Conservation (phyloP, 768 basidiomycete genomes). For the Cyclocybe aegerita region DNA sequence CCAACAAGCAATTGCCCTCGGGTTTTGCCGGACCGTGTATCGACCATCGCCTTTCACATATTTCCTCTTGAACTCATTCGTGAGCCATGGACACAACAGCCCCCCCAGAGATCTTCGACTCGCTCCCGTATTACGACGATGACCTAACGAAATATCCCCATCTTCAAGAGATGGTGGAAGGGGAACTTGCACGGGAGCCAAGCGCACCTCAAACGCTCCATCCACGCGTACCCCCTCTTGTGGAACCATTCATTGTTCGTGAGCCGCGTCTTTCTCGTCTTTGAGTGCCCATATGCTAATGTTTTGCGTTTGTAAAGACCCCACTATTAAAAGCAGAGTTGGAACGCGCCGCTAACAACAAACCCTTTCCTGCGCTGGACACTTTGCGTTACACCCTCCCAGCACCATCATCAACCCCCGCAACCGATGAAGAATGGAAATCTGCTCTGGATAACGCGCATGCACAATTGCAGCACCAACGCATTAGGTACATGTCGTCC, state of each 20-base stretch:
- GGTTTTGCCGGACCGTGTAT: conserved; percentile 32
- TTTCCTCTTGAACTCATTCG: conserved; percentile 6
- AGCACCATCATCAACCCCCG: conserved; percentile 58
- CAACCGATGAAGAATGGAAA: conserved; percentile 76
- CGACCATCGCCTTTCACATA: conserved; percentile 5
- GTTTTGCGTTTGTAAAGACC: conserved; percentile 49
- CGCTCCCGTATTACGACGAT: conserved; percentile 93
- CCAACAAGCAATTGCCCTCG: conserved; percentile 22
- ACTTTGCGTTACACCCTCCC: conserved; percentile 73
- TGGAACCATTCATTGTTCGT: conserved; percentile 71
- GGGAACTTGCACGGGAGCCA: conserved; percentile 68
- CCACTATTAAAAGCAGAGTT: conserved; percentile 71
- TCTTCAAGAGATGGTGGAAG: conserved; percentile 73
- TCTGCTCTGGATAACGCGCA: conserved; percentile 73
- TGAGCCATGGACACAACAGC: conserved; percentile 16
- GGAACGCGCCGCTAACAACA: conserved; percentile 66
- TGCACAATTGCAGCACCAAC: conserved; percentile 84
- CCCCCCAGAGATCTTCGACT: conserved; percentile 61
- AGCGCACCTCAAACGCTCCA: conserved; percentile 64
- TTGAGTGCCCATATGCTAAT: not conserved
- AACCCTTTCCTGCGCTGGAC: conserved; percentile 69
- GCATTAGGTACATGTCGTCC: conserved; percentile 55
- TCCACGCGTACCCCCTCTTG: conserved; percentile 65
- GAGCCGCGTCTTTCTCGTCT: conserved; percentile 19
- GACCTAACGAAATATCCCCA: conserved; percentile 77